phyloP scores from a whole-genome alignment of 306 rosid species.

The Cucurbita pepo region DNA sequence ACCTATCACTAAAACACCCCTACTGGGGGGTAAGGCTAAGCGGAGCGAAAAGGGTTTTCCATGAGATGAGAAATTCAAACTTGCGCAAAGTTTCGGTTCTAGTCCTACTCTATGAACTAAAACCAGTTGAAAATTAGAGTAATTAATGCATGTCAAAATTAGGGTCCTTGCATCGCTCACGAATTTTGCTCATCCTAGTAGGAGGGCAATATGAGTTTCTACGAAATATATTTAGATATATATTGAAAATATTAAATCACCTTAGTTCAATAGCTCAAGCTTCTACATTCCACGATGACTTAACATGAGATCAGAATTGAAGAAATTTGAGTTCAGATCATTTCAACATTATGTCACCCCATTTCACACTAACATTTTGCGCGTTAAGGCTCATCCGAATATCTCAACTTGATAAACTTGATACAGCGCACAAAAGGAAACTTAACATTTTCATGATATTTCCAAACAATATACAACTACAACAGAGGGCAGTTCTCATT shows the following conservation, averaged over 20 bases:
- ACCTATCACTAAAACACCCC: too few relatives aligned
- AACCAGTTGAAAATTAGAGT: not conserved
- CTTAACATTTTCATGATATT: not conserved
- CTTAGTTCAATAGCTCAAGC: not conserved
- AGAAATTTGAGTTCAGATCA: not conserved
- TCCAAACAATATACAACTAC: not conserved
- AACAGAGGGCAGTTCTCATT: not conserved
- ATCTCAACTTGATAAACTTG: not conserved
- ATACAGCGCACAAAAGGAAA: not conserved
- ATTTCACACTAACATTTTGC: not conserved
- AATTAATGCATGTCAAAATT: not conserved
- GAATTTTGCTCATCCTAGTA: not conserved
- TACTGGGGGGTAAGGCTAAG: too few relatives aligned
- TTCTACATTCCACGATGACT: not conserved
- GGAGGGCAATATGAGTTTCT: not conserved
- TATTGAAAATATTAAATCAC: not conserved
- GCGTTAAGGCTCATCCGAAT: not conserved
- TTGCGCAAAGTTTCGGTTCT: not conserved
- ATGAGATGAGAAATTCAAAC: too few relatives aligned
- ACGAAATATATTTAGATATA: not conserved
- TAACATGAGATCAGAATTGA: not conserved
- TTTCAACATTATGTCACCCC: not conserved
- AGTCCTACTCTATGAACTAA: not conserved
- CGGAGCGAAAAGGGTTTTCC: too few relatives aligned
- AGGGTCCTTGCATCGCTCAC: not conserved